phyloP scores from a whole-genome alignment of 129 eudicot species.

The Deinandra increscens region DNA sequence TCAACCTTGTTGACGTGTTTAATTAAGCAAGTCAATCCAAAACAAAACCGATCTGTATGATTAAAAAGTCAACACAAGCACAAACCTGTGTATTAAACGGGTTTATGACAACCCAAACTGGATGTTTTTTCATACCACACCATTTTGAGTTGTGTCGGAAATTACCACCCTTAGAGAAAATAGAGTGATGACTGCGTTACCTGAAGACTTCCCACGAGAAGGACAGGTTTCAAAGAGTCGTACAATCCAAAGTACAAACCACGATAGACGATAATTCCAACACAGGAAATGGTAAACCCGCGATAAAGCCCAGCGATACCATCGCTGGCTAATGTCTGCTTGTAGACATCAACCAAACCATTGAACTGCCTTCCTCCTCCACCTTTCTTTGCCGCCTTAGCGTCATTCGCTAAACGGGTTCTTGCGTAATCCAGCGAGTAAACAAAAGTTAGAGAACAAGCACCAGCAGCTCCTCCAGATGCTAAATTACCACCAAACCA shows the following conservation, averaged over 20 bases:
- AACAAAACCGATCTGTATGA: no score
- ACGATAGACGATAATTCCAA: slow-evolving; percentile 60
- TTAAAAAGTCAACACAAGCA: no score
- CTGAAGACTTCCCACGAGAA: slow-evolving; percentile 47
- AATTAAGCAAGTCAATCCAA: no score
- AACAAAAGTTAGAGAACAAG: slow-evolving; percentile 57
- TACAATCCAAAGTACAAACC: slow-evolving; percentile 68
- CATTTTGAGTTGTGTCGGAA: no score
- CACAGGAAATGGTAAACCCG: slow-evolving; percentile 63
- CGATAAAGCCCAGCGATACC: slow-evolving; percentile 65
- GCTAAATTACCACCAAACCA: slow-evolving; percentile 68
- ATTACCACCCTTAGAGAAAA: slow-evolving; percentile 34
- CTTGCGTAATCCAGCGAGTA: slow-evolving; percentile 62
- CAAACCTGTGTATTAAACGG: slow-evolving; percentile 16
- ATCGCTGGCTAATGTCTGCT: slow-evolving; percentile 58
- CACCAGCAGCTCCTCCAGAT: slow-evolving; percentile 61
- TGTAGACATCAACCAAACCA: slow-evolving; percentile 62
- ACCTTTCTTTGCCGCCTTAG: slow-evolving; percentile 53
- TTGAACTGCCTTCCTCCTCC: slow-evolving; percentile 60
- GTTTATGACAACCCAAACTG: slow-evolving; percentile 49
- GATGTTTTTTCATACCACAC: no score
- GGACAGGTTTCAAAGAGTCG: slow-evolving; percentile 56
- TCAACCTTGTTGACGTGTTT: no score
- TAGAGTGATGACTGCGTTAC: slow-evolving; percentile 16
- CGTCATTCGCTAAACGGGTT: slow-evolving; percentile 65